Base-by-base conservation (phyloP, 345 rosid species). In the Stellera chamaejasme region DNA sequence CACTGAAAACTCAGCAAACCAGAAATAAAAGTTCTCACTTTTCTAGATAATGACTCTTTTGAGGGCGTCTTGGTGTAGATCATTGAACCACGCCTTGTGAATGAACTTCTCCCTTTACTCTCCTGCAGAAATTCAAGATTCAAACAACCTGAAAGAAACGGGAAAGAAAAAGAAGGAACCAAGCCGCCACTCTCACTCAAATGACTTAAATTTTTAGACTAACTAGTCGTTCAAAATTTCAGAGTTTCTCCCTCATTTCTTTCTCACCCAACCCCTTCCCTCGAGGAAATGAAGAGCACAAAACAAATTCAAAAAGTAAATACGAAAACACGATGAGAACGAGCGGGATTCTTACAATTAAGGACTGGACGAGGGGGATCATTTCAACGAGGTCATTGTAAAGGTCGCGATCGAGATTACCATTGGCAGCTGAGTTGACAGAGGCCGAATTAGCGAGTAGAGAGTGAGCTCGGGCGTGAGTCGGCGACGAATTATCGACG, bases 41-140 rank as follows among this genome's bases (percentile, higher is more conserved):
- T 87, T 69, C 78, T 69, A 50, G 72, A 71, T 46, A 83, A 65
- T 3, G 87, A 76, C 50, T 87, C 90, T 69, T 84, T 81, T 23
- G 96, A 85, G 74, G 99, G 99, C 58, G 96, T 94, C 86, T 90
- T 94, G 10, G 99, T 94, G 73, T 90, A 94, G 46, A 76, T 70
- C 69, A 87, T 63, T 0, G 97, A 90, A 45, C 95, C 97, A 15
- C 96, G 87, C 60, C 88, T 77, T 23, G 83, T 94, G 68, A 81
- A 94, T 36, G 97, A 87, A 66, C 87, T 85, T 71, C 62, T 83
- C 27, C 76, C 77, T 62, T 87, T 94, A 67, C 80, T 83, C 68
- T 87, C 91, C 97, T 89, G 56, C 27, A 32, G 58, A n/a, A 51
- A 55, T 43, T 50, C 50, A 58, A 23, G 16, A 11, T 55, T 11